Base-by-base conservation (phyloP, 352 stramenopile species). In the Phytopythium kandeliae region DNA sequence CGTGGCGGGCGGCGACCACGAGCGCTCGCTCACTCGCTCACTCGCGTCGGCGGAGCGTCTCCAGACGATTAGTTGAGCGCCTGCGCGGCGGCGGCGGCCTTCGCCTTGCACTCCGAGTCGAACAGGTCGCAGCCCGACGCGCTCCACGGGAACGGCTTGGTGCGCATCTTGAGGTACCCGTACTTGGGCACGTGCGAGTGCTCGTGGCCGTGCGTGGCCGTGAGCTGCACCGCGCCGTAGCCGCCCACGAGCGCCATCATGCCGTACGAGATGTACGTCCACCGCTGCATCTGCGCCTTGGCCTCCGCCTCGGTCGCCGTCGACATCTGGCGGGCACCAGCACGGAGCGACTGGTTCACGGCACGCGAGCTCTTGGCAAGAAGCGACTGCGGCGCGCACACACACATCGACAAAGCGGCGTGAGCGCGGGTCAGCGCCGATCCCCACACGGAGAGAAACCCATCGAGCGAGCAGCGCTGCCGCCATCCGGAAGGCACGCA, bases 121-220 rank as follows among this genome's bases (percentile, higher is more conserved):
- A 94, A 55, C 36, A 89, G 62, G 74, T 94, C 82, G 69, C 83
- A 94, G 71, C 79, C 54, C 54, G 83, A 76, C 54, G 83, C 80
- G 34, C 82, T 55, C 83, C 83, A 94, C 56, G 83, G 83, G 69
- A 83, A 94, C 24, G 83, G 83, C 71, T 94, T 94, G 64, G 67
- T 94, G 67, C 83, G 83, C 51, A 94, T 72, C 70, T 90, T 94
- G 61, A 92, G 79, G 77, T 94, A 90, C 35, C 80, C 66, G 67
- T 74, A 94, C 45, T 69, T 71, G 4, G 76, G 74, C 25, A 55
- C 63, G 50, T 86, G 68, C 36, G 91, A 64, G 33, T 91, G 63
- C 44, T 73, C 63, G 68, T 90, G 73, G 36, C 75, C 68, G 58
- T 86, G 71, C 61, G 80, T 65, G 50, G 72, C 65, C 49, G 78